phyloP scores from a whole-genome alignment of 2,329 filamentous ascomycete genomes.

The Fusarium sp. region DNA sequence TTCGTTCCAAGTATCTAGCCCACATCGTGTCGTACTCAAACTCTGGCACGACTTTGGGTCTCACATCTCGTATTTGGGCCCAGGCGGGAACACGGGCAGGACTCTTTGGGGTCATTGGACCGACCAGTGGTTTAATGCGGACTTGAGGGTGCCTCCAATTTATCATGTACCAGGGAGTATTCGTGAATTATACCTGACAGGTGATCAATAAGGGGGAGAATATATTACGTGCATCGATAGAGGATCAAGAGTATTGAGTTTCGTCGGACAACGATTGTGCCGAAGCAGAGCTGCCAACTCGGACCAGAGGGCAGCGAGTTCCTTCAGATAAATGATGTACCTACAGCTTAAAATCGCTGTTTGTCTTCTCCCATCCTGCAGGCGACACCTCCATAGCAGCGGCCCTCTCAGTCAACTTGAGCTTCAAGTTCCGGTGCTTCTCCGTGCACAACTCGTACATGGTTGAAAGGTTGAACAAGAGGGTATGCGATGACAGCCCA shows the following conservation, averaged over 20 bases:
- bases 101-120: too few relatives aligned
- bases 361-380: conserved; percentile 79
- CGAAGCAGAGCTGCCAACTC: too few relatives aligned
- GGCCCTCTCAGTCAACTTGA: conserved; percentile 78
- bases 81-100: neutral
- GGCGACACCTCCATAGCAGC: conserved; percentile 71
- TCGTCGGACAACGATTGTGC: too few relatives aligned
- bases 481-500: conserved; percentile 79
- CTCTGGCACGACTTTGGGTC: conserved; percentile 10
- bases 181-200: too few relatives aligned
- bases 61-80: neutral
- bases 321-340: neutral
- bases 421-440: conserved; percentile 78
- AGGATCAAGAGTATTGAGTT: too few relatives aligned
- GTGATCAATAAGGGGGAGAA: too few relatives aligned
- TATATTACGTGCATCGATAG: too few relatives aligned
- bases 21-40: neutral
- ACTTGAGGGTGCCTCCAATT: too few relatives aligned
- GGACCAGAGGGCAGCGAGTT: neutral
- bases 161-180: too few relatives aligned
- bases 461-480: conserved; percentile 92
- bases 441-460: conserved; percentile 95
- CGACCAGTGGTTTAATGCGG: too few relatives aligned
- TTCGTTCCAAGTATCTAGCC: neutral
- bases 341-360: conserved; percentile 83